A percentile compares a stretch with the other conserved stretches of the same genome.
Evolutionary conservation across 2,329 filamentous ascomycete species (phyloP).

Genomic region (Xylariaceae sp.): DNA sequence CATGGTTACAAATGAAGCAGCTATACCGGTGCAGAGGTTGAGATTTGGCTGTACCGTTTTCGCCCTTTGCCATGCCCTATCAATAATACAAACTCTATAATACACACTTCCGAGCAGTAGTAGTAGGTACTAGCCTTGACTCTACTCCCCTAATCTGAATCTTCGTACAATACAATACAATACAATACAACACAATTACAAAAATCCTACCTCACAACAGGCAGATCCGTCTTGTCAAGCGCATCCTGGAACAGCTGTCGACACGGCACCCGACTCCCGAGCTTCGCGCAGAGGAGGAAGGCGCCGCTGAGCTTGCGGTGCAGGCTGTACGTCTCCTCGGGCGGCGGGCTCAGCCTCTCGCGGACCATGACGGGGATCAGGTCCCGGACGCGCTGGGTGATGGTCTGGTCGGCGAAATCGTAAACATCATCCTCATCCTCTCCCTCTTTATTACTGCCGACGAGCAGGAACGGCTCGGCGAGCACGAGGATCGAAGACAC

Average conservation of each 20-base stretch:
- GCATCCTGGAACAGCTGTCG: conserved; percentile 69
- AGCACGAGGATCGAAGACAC: conserved; percentile 82
- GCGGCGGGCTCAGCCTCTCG: conserved; percentile 82
- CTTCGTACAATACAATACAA: no score
- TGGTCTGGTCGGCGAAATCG: conserved; percentile 90
- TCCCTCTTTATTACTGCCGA: no score
- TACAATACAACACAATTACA: no score
- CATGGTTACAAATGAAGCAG: no score
- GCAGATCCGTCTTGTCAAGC: conserved; percentile 33
- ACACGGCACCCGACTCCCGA: conserved; percentile 79
- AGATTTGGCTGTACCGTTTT: no score
- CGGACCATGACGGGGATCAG: conserved; percentile 91
- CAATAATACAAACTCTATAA: no score
- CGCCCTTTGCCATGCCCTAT: no score
- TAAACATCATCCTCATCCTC: conserved; percentile 74
- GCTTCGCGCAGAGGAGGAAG: conserved; percentile 80
- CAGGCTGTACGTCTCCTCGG: conserved; percentile 94
- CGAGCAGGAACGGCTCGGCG: conserved; percentile 84
- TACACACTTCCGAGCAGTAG: no score
- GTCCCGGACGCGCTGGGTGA: conserved; percentile 83
- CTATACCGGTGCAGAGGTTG: no score
- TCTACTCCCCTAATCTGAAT: no score
- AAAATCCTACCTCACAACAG: conserved; percentile 11
- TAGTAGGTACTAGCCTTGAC: no score
- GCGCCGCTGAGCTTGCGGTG: conserved; percentile 94